Evolutionary conservation across 2,329 filamentous ascomycete species (phyloP).

Genomic region (Aspergillus sp.): DNA sequence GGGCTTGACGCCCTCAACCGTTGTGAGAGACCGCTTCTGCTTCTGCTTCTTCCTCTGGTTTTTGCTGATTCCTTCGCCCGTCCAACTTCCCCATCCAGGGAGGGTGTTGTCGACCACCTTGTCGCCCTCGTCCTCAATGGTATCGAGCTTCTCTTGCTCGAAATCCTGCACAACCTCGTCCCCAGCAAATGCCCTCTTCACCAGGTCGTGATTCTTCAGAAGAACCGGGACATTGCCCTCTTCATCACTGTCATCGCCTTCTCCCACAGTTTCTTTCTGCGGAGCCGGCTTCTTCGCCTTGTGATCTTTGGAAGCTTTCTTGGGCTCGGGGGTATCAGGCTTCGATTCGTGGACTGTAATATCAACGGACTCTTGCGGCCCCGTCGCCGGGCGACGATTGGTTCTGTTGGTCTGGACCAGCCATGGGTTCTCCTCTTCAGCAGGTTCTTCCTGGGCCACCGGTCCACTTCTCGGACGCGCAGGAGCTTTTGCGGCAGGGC

Average conservation of each 20-base stretch:
- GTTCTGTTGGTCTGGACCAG: conserved; percentile 25
- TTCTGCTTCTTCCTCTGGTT: conserved; percentile 51
- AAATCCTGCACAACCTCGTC: conserved; percentile 78
- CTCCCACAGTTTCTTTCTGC: conserved; percentile 29
- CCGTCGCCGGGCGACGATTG: conserved; percentile 20
- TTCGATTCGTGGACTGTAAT: conserved; percentile 20
- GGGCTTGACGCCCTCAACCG: conserved; percentile 59
- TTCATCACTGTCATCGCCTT: conserved; percentile 34
- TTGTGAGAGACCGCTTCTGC: conserved; percentile 43
- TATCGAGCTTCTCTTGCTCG: conserved; percentile 64
- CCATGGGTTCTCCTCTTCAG: conserved; percentile 30
- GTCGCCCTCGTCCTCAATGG: conserved; percentile 67
- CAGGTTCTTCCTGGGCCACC: conserved; percentile 11
- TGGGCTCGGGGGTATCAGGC: conserved; percentile 9
- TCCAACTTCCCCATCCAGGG: conserved; percentile 90
- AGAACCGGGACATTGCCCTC: conserved; percentile 33
- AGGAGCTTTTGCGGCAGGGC: conserved; percentile 11
- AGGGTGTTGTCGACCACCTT: conserved; percentile 75
- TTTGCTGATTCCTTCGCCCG: conserved; percentile 70
- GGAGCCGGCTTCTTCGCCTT: conserved; percentile 12
- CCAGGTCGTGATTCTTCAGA: conserved; percentile 53
- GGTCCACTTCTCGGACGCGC: conserved; percentile 7
- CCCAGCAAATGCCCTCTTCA: conserved; percentile 78
- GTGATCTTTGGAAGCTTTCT: conserved; percentile 11
- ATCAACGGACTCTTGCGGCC: conserved; percentile 23